These are phyloP conservation scores for Penicillium argentinense DNA, from an alignment of 495 filamentous ascomycete species.

Conservation along the genomic window DNA sequence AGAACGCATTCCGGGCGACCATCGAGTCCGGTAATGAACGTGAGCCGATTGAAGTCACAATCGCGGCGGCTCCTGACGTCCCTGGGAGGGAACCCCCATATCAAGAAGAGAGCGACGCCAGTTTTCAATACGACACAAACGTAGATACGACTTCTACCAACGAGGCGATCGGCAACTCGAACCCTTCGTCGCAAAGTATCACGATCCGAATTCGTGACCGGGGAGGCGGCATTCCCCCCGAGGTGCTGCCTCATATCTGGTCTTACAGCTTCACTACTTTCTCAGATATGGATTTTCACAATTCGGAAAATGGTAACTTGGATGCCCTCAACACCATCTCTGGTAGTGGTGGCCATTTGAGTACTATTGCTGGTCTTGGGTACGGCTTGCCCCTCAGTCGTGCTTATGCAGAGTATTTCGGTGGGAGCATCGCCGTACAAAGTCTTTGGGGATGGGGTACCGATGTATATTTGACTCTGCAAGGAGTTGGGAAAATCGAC, in stretches of 20 bases:
- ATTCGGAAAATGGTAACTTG: constrained; percentile 45
- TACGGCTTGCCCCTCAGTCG: constrained; percentile 90
- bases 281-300: constrained; percentile 56
- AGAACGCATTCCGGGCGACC: constrained; percentile 93
- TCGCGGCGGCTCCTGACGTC: constrained; percentile 77
- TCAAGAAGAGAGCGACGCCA: constrained; percentile 30
- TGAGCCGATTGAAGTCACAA: constrained; percentile 86
- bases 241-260: constrained; percentile 85
- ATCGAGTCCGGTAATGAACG: constrained; percentile 76
- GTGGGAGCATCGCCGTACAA: constrained; percentile 91
- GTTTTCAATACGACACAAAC: constrained; percentile 31
- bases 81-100: constrained; percentile 23
- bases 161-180: constrained; percentile 39
- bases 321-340: constrained; percentile 75
- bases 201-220: constrained; percentile 94
- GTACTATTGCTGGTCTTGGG: constrained; percentile 85
- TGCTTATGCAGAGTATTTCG: constrained; percentile 98
- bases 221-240: constrained; percentile 87
- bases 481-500: constrained; percentile 74
- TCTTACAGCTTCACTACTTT: constrained; percentile 96
- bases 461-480: constrained; percentile 77
- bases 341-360: constrained; percentile 61
- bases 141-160: constrained; percentile 32
- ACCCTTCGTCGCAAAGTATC: constrained; percentile 71
- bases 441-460: constrained; percentile 94